These are phyloP conservation scores for Geotrichum citri-aurantii DNA, from an alignment of 1,139 yeast species.

Conservation along the genomic window DNA sequence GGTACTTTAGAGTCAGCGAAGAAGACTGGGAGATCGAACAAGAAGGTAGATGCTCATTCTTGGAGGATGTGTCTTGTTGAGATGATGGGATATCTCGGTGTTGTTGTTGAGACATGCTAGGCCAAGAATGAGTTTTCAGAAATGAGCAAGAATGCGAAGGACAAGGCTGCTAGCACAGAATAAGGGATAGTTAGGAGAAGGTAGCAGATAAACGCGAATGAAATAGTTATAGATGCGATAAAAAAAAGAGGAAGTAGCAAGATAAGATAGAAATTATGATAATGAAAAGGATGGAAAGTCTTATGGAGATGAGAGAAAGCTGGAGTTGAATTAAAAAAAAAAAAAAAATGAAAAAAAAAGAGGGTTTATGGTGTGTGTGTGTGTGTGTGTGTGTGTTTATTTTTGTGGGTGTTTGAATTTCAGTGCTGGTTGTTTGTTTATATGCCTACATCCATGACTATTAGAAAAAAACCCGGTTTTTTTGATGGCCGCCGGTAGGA, in stretches of 20 bases:
- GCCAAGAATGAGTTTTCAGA: not conserved
- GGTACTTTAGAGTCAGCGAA: slow-evolving; percentile 1
- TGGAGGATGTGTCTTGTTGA: not conserved
- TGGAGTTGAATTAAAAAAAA: not conserved
- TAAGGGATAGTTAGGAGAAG: not conserved
- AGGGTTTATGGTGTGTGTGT: not conserved
- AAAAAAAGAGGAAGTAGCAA: not conserved
- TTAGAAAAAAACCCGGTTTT: not conserved
- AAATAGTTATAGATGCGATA: not conserved
- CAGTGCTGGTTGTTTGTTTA: not conserved
- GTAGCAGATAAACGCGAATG: not conserved
- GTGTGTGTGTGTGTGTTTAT: not conserved
- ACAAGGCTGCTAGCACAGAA: not conserved
- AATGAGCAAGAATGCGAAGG: not conserved
- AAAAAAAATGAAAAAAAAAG: not conserved
- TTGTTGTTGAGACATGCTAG: not conserved
- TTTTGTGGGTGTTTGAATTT: not conserved
- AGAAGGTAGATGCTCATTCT: not conserved
- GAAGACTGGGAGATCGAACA: slow-evolving; percentile 1
- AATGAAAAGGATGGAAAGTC: not conserved
- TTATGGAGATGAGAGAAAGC: not conserved
- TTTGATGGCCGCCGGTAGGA: not conserved
- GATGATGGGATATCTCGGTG: not conserved
- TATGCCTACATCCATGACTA: not conserved
- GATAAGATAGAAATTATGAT: not conserved